These are phyloP conservation scores for Pleurotus salmoneostramineus DNA, from an alignment of 768 basidiomycete species.

Conservation along the genomic window DNA sequence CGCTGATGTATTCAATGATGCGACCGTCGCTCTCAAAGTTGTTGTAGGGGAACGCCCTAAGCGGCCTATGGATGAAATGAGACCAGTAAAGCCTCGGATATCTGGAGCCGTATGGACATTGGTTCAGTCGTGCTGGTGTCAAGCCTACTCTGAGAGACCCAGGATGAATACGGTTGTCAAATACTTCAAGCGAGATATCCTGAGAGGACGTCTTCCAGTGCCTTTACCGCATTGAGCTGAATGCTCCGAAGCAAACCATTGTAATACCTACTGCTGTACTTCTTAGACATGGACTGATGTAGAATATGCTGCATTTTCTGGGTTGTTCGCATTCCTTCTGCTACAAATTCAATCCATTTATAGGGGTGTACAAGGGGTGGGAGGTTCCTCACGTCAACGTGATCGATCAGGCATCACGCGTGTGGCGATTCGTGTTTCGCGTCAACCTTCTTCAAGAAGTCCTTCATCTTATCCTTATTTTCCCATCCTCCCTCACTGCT, in stretches of 20 bases:
- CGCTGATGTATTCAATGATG: background rate
- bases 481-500: background rate
- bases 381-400: background rate
- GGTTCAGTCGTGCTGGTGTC: conserved; percentile 8
- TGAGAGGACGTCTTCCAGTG: background rate
- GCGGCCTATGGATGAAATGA: background rate
- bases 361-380: background rate
- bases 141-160: background rate
- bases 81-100: background rate
- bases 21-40: conserved; percentile 1
- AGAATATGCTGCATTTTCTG: too few relatives aligned
- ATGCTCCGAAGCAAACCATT: too few relatives aligned
- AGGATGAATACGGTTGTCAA: conserved; percentile 3
- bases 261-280: too few relatives aligned
- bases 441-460: background rate
- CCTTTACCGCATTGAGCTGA: too few relatives aligned
- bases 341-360: background rate
- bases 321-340: too few relatives aligned
- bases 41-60: conserved; percentile 2
- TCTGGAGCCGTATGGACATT: conserved; percentile 3
- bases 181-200: conserved; percentile 4
- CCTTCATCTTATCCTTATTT: background rate
- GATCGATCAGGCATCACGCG: background rate
- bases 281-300: too few relatives aligned
- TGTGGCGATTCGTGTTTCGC: background rate